Conservation (phyloP, 306 rosid genomes). For the Cucurbita ficifolia region DNA sequence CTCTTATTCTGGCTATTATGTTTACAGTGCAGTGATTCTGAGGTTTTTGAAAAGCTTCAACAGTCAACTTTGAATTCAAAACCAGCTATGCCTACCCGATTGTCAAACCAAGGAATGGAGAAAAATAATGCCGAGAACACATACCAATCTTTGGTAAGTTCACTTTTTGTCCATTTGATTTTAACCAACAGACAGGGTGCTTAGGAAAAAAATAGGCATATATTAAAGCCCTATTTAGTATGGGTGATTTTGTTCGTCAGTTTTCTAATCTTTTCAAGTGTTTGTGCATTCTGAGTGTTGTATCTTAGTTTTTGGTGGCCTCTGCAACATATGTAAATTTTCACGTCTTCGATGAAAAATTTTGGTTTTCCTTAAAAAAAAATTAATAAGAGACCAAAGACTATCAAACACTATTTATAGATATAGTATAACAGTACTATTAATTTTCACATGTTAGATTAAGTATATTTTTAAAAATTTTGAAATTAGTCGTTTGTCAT, state of each 20-base stretch:
- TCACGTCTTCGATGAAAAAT: not conserved
- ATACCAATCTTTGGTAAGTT: slow-evolving; percentile 53
- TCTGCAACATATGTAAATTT: not conserved
- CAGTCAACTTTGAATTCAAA: slow-evolving; percentile 50
- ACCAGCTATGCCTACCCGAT: slow-evolving; percentile 24
- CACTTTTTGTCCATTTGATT: slow-evolving; percentile 12
- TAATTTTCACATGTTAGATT: not conserved
- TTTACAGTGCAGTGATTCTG: slow-evolving; percentile 62
- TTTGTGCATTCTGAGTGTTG: not conserved
- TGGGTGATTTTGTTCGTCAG: not conserved
- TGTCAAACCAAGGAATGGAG: slow-evolving; percentile 51
- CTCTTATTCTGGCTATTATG: slow-evolving; percentile 9
- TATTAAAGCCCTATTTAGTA: not conserved
- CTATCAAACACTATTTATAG: not conserved
- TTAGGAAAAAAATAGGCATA: not conserved
- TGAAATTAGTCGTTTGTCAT: not conserved
- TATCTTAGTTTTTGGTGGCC: not conserved
- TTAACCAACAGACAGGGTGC: not conserved
- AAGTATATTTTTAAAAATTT: not conserved
- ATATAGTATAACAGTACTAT: not conserved
- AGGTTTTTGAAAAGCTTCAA: slow-evolving; percentile 65
- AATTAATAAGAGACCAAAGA: not conserved
- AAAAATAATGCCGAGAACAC: slow-evolving; percentile 36
- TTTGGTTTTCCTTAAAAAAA: not conserved
- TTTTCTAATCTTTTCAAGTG: not conserved